Conservation (phyloP, 768 basidiomycete species). For the Ramaria sp. region DNA sequence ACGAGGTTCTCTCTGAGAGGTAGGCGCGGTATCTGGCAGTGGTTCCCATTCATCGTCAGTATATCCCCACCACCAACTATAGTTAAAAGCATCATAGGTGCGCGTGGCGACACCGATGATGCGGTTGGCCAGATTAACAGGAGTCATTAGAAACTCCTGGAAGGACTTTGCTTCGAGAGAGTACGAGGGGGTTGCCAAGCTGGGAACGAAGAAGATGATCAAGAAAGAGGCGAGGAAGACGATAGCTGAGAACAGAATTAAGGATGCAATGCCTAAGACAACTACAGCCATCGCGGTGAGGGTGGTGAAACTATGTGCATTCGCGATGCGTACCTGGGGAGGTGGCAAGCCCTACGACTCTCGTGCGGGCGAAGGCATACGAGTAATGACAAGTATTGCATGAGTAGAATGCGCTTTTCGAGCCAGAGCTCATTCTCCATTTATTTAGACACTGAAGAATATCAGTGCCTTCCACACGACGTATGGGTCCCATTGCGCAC, state of each 20-base stretch:
- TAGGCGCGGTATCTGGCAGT: slow-evolving; percentile 8
- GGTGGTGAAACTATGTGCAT: background rate
- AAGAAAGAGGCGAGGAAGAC: slow-evolving; percentile 61
- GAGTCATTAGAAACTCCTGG: slow-evolving; percentile 35
- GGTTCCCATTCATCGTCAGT: slow-evolving; percentile 38
- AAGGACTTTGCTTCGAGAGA: slow-evolving; percentile 27
- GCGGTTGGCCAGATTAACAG: slow-evolving; percentile 46
- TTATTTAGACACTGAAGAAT: slow-evolving; percentile 42
- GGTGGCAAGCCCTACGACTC: slow-evolving; percentile 59
- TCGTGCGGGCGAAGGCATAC: slow-evolving; percentile 68
- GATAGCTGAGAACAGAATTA: slow-evolving; percentile 49
- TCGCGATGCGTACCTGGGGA: slow-evolving; percentile 45
- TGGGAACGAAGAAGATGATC: slow-evolving; percentile 53
- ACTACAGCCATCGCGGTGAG: slow-evolving; percentile 28
- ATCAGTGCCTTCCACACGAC: background rate
- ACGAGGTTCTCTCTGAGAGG: slow-evolving; percentile 12
- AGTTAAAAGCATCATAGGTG: slow-evolving; percentile 20
- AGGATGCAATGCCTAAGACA: slow-evolving; percentile 49
- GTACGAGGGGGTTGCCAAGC: slow-evolving; percentile 43
- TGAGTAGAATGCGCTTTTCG: slow-evolving; percentile 60
- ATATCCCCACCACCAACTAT: slow-evolving; percentile 23
- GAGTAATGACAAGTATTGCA: slow-evolving; percentile 74
- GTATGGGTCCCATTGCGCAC: background rate
- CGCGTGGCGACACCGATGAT: slow-evolving; percentile 52
- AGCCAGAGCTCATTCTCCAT: slow-evolving; percentile 57